Evolutionary conservation across 768 basidiomycete genomes (phyloP), one percentile per base, ranked within the genome.

Genomic region (Psilocybe tampanensis): DNA sequence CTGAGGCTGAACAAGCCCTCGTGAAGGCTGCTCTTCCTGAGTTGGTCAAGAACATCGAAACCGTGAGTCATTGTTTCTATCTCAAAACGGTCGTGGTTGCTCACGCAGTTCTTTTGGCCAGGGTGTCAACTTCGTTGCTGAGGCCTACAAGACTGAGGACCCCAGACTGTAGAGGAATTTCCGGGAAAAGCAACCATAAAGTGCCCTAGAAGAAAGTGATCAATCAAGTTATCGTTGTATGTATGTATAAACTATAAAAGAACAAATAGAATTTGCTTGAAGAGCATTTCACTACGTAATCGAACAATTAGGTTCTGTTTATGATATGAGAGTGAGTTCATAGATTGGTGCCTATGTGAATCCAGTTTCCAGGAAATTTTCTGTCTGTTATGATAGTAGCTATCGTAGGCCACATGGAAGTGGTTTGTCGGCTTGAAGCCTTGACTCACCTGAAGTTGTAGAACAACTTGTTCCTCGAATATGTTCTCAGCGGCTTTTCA

Each of bases 21-120:
- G 70, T 99, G 70, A 75, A 82, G 63, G 89, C 88, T 64, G 92
- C 91, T 39, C 69, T 98, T 54, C 88, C 90, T 12, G 95, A 98
- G 70, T 81, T 96, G 32, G 65, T 68, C 48, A 77, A 67, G 52
- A 94, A 86, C 76, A 94, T 96, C 65, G 73, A 82, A 49, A 90
- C 83, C 63, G 89, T 88, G 57, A 43, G 79, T 74, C 44, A 29
- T 19, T 22, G 12, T 44, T 32, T 23, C 21, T 8, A 24, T 26
- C 44, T 21, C 54, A 6, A 58, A 21, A 32, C 26, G 17, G 12
- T 33, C 17, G 19, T 19, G 54, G 18, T 19, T 42, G 36, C 47
- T 34, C 19, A 44, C 15, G 19, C 18, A 33, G 22, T 23, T 21
- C 32, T 21, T 17, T 22, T 41, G 4, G 2, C 8, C 32, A 77